These are phyloP conservation scores for Aspergillus cavernicola DNA, from an alignment of 495 filamentous ascomycete genomes.

Conservation along the genomic window DNA sequence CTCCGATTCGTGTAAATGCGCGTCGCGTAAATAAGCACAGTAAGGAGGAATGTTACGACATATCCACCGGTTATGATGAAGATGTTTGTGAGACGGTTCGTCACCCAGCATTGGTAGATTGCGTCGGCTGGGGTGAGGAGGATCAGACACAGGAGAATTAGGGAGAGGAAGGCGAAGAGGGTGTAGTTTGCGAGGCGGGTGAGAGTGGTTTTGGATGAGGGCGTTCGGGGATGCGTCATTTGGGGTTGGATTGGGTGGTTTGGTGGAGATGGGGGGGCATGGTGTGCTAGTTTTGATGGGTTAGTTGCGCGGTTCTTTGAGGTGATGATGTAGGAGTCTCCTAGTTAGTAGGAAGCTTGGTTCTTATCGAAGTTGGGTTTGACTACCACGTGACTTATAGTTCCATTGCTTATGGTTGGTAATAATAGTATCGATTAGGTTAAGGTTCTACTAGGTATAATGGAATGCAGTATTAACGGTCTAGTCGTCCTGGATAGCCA, in stretches of 20 bases:
- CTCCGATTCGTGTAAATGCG: conserved; percentile 86
- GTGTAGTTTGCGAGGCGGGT: conserved; percentile 80
- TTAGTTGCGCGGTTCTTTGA: no score
- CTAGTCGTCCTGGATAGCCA: conserved; percentile 40
- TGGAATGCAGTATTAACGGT: not conserved
- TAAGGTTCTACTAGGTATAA: no score
- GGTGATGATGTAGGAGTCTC: no score
- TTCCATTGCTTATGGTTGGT: no score
- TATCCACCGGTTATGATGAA: conserved; percentile 80
- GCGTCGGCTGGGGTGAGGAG: conserved; percentile 79
- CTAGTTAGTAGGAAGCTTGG: no score
- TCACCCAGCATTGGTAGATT: conserved; percentile 70
- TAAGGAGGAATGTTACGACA: conserved; percentile 66
- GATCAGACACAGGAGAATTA: conserved; percentile 67
- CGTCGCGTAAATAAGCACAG: conserved; percentile 73
- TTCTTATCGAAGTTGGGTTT: no score
- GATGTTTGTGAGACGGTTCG: conserved; percentile 67
- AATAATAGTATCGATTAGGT: no score
- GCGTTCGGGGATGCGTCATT: not conserved
- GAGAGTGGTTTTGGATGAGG: conserved; percentile 24
- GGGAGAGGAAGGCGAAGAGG: conserved; percentile 71
- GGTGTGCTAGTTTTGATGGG: not conserved
- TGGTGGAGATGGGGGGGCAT: not conserved
- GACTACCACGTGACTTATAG: conserved; percentile 5
- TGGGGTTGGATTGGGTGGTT: not conserved